These are phyloP conservation scores for Phytopythium montanum DNA, from an alignment of 352 stramenopile species.

Conservation along the genomic window DNA sequence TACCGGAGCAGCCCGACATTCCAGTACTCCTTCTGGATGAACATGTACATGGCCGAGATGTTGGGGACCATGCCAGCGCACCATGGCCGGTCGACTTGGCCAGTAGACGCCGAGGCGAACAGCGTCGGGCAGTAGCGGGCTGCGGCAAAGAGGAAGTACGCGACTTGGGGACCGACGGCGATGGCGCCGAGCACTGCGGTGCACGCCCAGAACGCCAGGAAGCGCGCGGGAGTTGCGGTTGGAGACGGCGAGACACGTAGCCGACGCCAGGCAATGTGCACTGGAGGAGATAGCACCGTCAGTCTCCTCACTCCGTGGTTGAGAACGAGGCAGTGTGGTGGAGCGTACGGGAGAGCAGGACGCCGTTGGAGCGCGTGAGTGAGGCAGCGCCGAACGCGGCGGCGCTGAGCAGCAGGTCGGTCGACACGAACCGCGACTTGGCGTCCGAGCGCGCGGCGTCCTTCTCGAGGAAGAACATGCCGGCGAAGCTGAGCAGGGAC, in stretches of 20 bases:
- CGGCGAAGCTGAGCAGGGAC: slow-evolving; percentile 73
- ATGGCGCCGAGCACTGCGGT: slow-evolving; percentile 60
- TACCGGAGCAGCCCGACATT: slow-evolving; percentile 93
- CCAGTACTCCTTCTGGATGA: slow-evolving; percentile 95
- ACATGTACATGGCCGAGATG: slow-evolving; percentile 89
- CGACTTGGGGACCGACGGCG: slow-evolving; percentile 57
- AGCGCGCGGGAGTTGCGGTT: slow-evolving; percentile 14
- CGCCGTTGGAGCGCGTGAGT: slow-evolving; percentile 73
- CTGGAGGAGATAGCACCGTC: slow-evolving; percentile 18
- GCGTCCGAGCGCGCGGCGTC: slow-evolving; percentile 14
- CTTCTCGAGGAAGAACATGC: slow-evolving; percentile 61
- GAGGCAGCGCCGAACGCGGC: slow-evolving; percentile 62
- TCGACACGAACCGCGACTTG: slow-evolving; percentile 12
- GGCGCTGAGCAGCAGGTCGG: slow-evolving; percentile 35
- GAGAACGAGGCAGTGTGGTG: no score
- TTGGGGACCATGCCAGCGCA: slow-evolving; percentile 63
- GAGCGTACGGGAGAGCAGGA: slow-evolving; percentile 65
- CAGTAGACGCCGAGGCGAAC: slow-evolving; percentile 11
- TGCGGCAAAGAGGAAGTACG: slow-evolving; percentile 67
- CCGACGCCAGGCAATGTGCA: slow-evolving; percentile 75
- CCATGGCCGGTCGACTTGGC: slow-evolving; percentile 51
- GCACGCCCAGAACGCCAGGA: slow-evolving; percentile 51
- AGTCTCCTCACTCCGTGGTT: neutral
- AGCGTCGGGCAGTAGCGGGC: slow-evolving; percentile 61
- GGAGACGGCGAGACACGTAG: slow-evolving; percentile 50